Percentiles rank a stretch among this genome's conserved stretches.
These are phyloP conservation scores for Ceriops tagal DNA, from an alignment of 345 rosid species.

Conservation along the genomic window DNA sequence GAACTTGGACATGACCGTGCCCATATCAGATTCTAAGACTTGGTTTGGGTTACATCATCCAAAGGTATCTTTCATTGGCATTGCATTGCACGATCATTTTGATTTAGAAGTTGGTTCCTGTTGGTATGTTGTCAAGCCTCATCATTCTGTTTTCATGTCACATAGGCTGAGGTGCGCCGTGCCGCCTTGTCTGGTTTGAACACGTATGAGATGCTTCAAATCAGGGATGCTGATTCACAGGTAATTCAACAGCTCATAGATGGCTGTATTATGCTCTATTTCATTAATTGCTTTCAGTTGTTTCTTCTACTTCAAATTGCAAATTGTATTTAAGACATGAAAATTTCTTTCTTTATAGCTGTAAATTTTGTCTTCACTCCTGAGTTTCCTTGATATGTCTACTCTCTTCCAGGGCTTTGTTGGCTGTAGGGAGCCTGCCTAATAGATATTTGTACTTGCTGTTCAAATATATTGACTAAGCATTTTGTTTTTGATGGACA, in stretches of 20 bases:
- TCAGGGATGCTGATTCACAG: slow-evolving; percentile 47
- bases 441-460: too few relatives aligned
- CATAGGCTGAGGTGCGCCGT: slow-evolving; percentile 72
- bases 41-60: slow-evolving; percentile 92
- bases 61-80: slow-evolving; percentile 43
- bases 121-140: slow-evolving; percentile 10
- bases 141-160: slow-evolving; percentile 20
- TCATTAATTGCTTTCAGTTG: neutral
- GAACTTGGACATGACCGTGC: slow-evolving; percentile 42
- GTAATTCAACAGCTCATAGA: slow-evolving; percentile 31
- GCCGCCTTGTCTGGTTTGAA: slow-evolving; percentile 62
- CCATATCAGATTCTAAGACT: slow-evolving; percentile 60
- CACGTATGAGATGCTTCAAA: slow-evolving; percentile 41
- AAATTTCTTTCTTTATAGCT: too few relatives aligned
- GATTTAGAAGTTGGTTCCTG: slow-evolving; percentile 7
- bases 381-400: too few relatives aligned
- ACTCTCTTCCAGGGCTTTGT: too few relatives aligned
- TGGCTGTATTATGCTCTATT: slow-evolving; percentile 7
- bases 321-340: too few relatives aligned
- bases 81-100: slow-evolving; percentile 4
- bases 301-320: too few relatives aligned
- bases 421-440: too few relatives aligned
- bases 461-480: too few relatives aligned
- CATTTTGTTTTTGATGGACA: too few relatives aligned
- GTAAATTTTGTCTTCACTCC: too few relatives aligned